These are phyloP conservation scores for Exobasidium cylindrosporum DNA, from an alignment of 1,284 basidiomycete genomes.

Conservation along the genomic window DNA sequence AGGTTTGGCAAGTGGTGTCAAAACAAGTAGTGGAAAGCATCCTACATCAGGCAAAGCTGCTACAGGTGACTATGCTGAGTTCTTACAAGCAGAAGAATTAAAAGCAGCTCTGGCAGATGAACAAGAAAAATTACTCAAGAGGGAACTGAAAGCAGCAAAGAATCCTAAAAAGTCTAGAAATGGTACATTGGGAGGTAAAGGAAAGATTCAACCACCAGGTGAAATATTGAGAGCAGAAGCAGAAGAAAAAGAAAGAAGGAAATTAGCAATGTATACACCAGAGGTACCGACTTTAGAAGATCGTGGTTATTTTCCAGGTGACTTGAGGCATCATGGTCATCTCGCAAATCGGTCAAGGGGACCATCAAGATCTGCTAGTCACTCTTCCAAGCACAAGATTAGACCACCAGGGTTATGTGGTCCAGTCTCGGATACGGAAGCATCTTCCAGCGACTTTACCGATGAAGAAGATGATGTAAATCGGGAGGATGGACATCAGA, in stretches of 20 bases:
- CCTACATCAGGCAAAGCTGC: slow-evolving; percentile 2
- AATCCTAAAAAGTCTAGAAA: slow-evolving; percentile 9
- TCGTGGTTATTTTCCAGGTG: slow-evolving; percentile 13
- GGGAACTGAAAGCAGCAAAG: slow-evolving; percentile 14
- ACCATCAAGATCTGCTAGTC: not conserved
- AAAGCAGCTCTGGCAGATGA: slow-evolving; percentile 9
- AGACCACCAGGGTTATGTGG: slow-evolving; percentile 1
- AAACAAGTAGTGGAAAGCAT: slow-evolving; percentile 11
- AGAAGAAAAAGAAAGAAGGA: not conserved
- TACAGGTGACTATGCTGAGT: slow-evolving; percentile 12
- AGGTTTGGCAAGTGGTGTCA: not conserved
- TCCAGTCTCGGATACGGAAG: not conserved
- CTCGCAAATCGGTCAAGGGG: not conserved
- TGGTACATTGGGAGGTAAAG: slow-evolving; percentile 7
- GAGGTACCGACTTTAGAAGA: slow-evolving; percentile 13
- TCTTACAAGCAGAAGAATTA: slow-evolving; percentile 10
- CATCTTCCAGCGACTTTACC: not conserved
- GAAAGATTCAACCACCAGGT: not conserved
- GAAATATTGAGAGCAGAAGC: not conserved
- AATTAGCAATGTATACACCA: not conserved
- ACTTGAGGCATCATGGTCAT: slow-evolving; percentile 12
- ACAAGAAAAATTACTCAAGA: slow-evolving; percentile 4
- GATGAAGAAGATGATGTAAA: slow-evolving; percentile 1
- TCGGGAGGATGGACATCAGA: not conserved
- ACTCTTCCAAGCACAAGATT: not conserved